These are phyloP conservation scores for Dichotomopilus funicola DNA, from an alignment of 2,329 filamentous ascomycete genomes.

Conservation along the genomic window DNA sequence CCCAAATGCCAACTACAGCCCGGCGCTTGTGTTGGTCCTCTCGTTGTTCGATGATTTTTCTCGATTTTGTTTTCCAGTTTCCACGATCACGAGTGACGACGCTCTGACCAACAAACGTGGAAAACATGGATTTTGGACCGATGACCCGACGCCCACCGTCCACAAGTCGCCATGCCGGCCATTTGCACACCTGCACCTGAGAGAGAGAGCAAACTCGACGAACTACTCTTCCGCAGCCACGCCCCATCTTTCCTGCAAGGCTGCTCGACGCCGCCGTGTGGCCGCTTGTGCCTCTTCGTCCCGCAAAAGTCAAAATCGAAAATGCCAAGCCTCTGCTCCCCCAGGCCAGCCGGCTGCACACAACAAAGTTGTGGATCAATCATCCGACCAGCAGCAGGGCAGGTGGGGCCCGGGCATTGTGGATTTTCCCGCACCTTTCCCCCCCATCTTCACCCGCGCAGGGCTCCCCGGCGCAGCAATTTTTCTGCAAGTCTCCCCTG, in stretches of 20 bases:
- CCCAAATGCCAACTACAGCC: background rate
- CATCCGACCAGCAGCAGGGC: slow-evolving; percentile 8
- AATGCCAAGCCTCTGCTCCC: slow-evolving; percentile 4
- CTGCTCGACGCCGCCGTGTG: slow-evolving; percentile 5
- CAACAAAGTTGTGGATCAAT: background rate
- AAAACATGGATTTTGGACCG: too few species aligned
- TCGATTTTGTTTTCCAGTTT: background rate
- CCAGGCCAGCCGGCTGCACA: background rate
- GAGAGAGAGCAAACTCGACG: too few species aligned
- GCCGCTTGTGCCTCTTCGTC: background rate
- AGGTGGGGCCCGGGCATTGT: background rate
- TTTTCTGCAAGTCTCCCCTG: slow-evolving; percentile 3
- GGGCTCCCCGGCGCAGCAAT: background rate
- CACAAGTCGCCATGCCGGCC: too few species aligned
- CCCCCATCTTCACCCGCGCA: background rate
- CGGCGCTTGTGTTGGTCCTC: slow-evolving; percentile 2
- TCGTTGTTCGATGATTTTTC: background rate
- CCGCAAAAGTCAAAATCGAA: slow-evolving; percentile 3
- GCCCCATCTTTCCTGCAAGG: slow-evolving; percentile 3
- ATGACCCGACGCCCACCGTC: too few species aligned
- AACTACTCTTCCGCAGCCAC: background rate
- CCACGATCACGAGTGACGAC: too few species aligned
- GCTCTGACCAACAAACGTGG: too few species aligned
- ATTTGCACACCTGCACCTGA: too few species aligned
- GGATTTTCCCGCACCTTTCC: background rate